Base-by-base conservation (phyloP, 331 rosid genomes). In the Malus hybrid region DNA sequence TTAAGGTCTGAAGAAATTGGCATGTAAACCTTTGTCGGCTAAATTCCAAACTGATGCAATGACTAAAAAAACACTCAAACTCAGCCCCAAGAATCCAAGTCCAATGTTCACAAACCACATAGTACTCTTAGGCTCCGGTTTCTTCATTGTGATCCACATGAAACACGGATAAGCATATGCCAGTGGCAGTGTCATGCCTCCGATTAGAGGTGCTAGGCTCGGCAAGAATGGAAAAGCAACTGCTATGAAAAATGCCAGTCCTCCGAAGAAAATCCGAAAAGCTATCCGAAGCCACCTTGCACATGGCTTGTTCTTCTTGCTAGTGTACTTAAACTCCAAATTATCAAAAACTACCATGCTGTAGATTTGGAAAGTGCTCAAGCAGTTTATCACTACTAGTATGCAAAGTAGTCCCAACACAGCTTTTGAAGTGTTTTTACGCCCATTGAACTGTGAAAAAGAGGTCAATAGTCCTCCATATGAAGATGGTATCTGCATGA, bases 131-230 rank as follows among this genome's bases (percentile, higher is more conserved):
- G 27, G 65, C 6, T 71, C 78, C 4, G 90, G 89, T 22, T 85
- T 88, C 85, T 84, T 87, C 32, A 92, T 72, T 2, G 87, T 66
- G 15, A 88, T 24, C 90, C 93, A 92, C 93, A 92, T 92, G 87
- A 92, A 86, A 76, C 97, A 87, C 0, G 97, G 97, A 80, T 92
- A 87, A 4, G 85, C 89, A 54, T 81, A 87, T 2, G 96, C 82
- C 34, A 92, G 3, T 3, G 97, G 97, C 65, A 92, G 76, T 3
- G 90, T 80, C 10, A 92, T 61, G 2, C 90, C 92, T 70, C 93
- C 96, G 3, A 86, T 34, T 9, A 92, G 68, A 3, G 81, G 75
- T 2, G 83, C 80, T 2, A 92, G 79, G 36, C 72, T 72, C 9
- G 88, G 86, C 28, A 92, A 65, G 83, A 90, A 92, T 0, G 97